Percentiles rank a stretch among this genome's conserved stretches.
phyloP scores from a whole-genome alignment of 257 asterid species.

The Mitragyna speciosa region DNA sequence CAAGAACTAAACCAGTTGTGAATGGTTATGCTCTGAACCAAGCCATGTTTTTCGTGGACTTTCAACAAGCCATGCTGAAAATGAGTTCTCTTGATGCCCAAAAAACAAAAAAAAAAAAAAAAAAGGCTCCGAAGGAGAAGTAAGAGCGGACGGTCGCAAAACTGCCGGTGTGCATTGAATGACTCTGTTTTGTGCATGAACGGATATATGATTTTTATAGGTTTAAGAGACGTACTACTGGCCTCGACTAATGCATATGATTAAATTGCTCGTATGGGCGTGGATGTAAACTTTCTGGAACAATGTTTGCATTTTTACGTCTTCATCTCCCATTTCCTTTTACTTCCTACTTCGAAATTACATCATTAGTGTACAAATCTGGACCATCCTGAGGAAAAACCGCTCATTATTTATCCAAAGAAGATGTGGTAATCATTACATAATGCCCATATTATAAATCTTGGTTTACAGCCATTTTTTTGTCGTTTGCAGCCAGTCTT shows the following conservation, averaged over 20 bases:
- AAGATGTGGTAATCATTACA: neutral
- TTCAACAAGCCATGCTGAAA: conserved; percentile 74
- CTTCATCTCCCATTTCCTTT: neutral
- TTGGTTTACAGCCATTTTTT: neutral
- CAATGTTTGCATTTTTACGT: neutral
- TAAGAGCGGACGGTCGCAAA: conserved; percentile 54
- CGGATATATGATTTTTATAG: neutral
- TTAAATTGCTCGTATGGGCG: neutral
- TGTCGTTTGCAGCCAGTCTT: too few species aligned
- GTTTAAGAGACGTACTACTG: neutral
- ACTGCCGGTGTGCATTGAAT: conserved; percentile 26
- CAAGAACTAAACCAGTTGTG: conserved; percentile 58
- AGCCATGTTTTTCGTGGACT: conserved; percentile 80
- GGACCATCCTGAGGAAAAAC: neutral
- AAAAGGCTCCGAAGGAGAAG: conserved; percentile 68
- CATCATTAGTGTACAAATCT: neutral
- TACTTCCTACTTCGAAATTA: neutral
- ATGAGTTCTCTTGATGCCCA: conserved; percentile 77
- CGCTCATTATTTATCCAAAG: neutral
- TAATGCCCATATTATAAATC: neutral
- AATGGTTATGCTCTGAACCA: conserved; percentile 61
- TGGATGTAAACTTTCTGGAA: neutral
- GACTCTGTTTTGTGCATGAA: neutral
- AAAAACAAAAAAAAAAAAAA: too few species aligned
- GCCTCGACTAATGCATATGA: neutral